phyloP scores from a whole-genome alignment of 2,329 filamentous ascomycete species.

The Talaromyces marneffei region DNA sequence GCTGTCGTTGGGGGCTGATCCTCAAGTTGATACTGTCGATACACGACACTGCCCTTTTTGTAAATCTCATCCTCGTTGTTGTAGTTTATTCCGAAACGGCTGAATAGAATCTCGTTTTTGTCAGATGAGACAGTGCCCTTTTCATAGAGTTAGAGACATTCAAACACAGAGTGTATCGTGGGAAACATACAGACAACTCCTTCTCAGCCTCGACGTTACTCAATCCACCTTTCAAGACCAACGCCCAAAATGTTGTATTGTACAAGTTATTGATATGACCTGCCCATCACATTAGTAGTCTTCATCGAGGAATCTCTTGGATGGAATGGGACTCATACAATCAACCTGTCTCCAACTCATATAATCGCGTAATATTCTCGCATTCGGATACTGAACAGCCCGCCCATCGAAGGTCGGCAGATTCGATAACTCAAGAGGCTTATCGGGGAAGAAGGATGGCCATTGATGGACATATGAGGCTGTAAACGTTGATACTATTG shows the following conservation, averaged over 20 bases:
- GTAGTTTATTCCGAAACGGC: constrained; percentile 86
- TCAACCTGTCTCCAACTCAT: constrained; percentile 96
- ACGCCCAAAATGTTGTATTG: constrained; percentile 92
- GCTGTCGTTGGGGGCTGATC: constrained; percentile 51
- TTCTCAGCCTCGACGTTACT: constrained; percentile 73
- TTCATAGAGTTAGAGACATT: not conserved
- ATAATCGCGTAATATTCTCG: constrained; percentile 82
- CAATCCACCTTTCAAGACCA: constrained; percentile 73
- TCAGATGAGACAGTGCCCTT: constrained; percentile 78
- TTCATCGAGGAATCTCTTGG: not conserved
- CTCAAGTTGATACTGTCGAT: constrained; percentile 73
- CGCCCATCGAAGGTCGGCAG: constrained; percentile 89
- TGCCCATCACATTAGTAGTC: constrained; percentile 29
- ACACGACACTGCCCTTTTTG: constrained; percentile 87
- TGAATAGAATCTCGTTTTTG: constrained; percentile 95
- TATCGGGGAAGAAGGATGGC: constrained; percentile 68
- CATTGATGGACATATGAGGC: constrained; percentile 82
- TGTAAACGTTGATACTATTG: constrained; percentile 87
- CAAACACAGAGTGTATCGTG: not conserved
- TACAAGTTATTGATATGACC: constrained; percentile 98
- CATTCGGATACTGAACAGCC: constrained; percentile 80
- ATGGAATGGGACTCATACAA: constrained; percentile 55
- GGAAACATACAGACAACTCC: constrained; percentile 59
- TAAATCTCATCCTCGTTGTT: constrained; percentile 92
- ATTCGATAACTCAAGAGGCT: constrained; percentile 59